Percentiles rank a stretch among this genome's conserved stretches.
phyloP scores from a whole-genome alignment of 106 monocot species.

The Dendrobium nobile region DNA sequence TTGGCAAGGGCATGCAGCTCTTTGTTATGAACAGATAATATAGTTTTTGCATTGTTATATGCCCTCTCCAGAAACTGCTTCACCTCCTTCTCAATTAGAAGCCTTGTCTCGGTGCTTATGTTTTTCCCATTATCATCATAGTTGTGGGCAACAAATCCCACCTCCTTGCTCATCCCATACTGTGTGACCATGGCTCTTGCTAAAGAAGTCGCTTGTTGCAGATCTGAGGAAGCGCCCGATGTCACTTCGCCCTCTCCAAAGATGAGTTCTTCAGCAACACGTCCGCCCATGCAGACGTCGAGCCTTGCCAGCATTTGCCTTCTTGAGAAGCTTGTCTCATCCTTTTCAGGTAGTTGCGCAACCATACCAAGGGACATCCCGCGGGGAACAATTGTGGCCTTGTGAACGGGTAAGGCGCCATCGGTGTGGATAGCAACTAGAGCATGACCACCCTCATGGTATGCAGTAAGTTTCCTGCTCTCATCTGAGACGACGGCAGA shows the following conservation, averaged over 20 bases:
- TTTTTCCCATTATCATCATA: slow-evolving; percentile 90
- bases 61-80: slow-evolving; percentile 74
- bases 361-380: slow-evolving; percentile 98
- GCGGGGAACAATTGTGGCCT: slow-evolving; percentile 90
- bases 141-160: slow-evolving; percentile 78
- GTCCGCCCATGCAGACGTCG: slow-evolving; percentile 98
- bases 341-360: slow-evolving; percentile 82
- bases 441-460: slow-evolving; percentile 98
- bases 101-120: slow-evolving; percentile 91
- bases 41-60: slow-evolving; percentile 85
- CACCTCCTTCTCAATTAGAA: slow-evolving; percentile 87
- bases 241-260: slow-evolving; percentile 94
- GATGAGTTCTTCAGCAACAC: slow-evolving; percentile 92
- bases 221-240: slow-evolving; percentile 83
- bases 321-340: slow-evolving; percentile 77
- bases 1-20: slow-evolving; percentile 89
- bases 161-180: slow-evolving; percentile 90
- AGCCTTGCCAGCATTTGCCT: slow-evolving; percentile 95
- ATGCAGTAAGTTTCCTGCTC: slow-evolving; percentile 76
- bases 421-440: slow-evolving; percentile 93
- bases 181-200: slow-evolving; percentile 93
- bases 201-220: slow-evolving; percentile 79
- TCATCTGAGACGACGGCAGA: slow-evolving; percentile 94
- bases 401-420: slow-evolving; percentile 80
- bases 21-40: slow-evolving; percentile 55